These are phyloP conservation scores for Ascochyta viciae-villosae DNA, from an alignment of 2,329 filamentous ascomycete species.

Conservation along the genomic window DNA sequence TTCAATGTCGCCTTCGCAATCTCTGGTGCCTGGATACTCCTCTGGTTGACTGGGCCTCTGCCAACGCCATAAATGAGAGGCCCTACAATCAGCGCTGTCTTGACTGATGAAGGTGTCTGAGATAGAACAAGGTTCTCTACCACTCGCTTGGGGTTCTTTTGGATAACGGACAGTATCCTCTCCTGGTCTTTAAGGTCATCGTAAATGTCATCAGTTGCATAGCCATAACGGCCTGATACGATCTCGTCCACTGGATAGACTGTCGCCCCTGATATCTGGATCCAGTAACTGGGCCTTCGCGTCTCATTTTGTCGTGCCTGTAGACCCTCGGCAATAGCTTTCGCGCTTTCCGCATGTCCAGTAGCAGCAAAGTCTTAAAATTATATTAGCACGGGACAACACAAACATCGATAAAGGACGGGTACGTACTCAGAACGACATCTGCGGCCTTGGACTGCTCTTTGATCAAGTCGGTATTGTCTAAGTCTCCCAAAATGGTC, in stretches of 20 bases:
- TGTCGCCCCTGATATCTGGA: slow-evolving; percentile 22
- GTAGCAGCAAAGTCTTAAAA: slow-evolving; percentile 18
- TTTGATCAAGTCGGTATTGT: slow-evolving; percentile 11
- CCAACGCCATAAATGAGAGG: slow-evolving; percentile 67
- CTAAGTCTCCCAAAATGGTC: slow-evolving; percentile 15
- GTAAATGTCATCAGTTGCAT: slow-evolving; percentile 10
- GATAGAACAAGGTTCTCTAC: slow-evolving; percentile 26
- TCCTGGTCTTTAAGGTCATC: slow-evolving; percentile 17
- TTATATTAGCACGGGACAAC: background rate
- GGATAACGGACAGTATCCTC: slow-evolving; percentile 12
- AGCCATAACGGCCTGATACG: slow-evolving; percentile 8
- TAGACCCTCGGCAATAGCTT: slow-evolving; percentile 19
- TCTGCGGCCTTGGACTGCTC: slow-evolving; percentile 15
- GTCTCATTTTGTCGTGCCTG: slow-evolving; percentile 9
- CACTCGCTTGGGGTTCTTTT: slow-evolving; percentile 17
- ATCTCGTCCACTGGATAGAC: slow-evolving; percentile 17
- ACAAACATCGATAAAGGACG: no score
- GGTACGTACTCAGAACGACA: slow-evolving; percentile 13
- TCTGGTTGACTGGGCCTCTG: slow-evolving; percentile 60
- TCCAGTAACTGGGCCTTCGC: slow-evolving; percentile 14
- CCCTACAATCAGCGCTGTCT: slow-evolving; percentile 62
- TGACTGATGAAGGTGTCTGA: slow-evolving; percentile 14
- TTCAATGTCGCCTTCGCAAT: slow-evolving; percentile 58
- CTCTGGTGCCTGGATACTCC: slow-evolving; percentile 63
- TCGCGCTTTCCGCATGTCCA: slow-evolving; percentile 16